These are phyloP conservation scores for Tuber indicum DNA, from an alignment of 495 filamentous ascomycete genomes.

Conservation along the genomic window DNA sequence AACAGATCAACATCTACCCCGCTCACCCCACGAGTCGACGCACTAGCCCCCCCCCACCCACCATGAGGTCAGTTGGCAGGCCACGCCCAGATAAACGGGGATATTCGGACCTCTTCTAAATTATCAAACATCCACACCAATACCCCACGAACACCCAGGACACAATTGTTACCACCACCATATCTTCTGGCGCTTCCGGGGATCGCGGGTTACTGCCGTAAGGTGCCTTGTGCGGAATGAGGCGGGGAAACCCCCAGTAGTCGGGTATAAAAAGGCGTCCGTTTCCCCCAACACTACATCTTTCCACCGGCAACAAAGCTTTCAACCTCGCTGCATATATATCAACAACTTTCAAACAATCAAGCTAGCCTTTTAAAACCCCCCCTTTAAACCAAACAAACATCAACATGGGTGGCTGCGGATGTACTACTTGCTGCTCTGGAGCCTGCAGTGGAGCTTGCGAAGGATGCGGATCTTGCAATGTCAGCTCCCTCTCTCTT, in stretches of 20 bases:
- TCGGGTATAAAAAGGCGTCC: constrained; percentile 19
- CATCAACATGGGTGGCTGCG: constrained; percentile 26
- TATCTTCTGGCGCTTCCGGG: neutral
- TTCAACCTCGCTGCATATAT: constrained; percentile 2
- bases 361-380: constrained; percentile 6
- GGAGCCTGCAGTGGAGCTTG: neutral
- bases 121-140: neutral
- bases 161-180: neutral
- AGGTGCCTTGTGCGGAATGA: neutral
- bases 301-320: constrained; percentile 10
- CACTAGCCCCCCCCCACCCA: neutral
- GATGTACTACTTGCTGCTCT: constrained; percentile 6
- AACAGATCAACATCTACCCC: neutral
- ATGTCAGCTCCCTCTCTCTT: constrained; percentile 8
- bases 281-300: neutral
- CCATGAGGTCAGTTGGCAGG: neutral
- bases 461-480: neutral
- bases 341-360: constrained; percentile 8
- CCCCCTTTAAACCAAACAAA: neutral
- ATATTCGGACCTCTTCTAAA: neutral
- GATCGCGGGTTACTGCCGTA: neutral
- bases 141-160: neutral
- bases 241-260: neutral
- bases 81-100: neutral
- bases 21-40: neutral